phyloP scores from a whole-genome alignment of 129 eudicot genomes.

The Helianthus tuberosus region DNA sequence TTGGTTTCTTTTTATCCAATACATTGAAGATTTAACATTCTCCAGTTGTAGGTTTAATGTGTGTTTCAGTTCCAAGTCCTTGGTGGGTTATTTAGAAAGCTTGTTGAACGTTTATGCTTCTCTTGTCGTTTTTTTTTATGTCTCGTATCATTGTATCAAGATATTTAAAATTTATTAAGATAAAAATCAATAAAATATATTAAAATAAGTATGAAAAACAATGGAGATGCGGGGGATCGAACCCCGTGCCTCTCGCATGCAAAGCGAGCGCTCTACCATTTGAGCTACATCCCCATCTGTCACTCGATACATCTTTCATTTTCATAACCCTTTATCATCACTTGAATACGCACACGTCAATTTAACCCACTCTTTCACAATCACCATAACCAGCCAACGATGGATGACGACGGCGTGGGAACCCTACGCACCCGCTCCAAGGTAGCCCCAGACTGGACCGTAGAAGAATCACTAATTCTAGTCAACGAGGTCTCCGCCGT shows the following conservation, averaged over 20 bases:
- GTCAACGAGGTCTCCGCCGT: slow-evolving; percentile 64
- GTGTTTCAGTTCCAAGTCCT: no score
- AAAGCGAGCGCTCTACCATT: slow-evolving; percentile 99
- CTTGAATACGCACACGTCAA: neutral
- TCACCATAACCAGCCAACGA: slow-evolving; percentile 5
- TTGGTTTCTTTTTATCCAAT: no score
- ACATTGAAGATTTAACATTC: no score
- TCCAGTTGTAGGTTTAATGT: no score
- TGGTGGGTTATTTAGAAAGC: no score
- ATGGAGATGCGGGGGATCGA: slow-evolving; percentile 99
- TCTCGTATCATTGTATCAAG: no score
- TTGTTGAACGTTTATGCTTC: no score
- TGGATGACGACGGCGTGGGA: slow-evolving; percentile 31
- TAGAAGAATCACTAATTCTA: slow-evolving; percentile 55
- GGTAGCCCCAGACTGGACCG: slow-evolving; percentile 72
- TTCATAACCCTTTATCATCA: rapidly evolving
- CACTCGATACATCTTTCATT: neutral
- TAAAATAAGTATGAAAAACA: neutral
- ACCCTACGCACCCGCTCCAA: slow-evolving; percentile 63
- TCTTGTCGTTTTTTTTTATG: no score
- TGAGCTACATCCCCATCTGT: slow-evolving; percentile 88
- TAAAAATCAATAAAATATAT: no score
- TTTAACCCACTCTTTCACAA: neutral
- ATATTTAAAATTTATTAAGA: no score
- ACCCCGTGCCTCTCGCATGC: slow-evolving; percentile 99